phyloP scores from a whole-genome alignment of 306 rosid species.

The Spatholobus suberectus region DNA sequence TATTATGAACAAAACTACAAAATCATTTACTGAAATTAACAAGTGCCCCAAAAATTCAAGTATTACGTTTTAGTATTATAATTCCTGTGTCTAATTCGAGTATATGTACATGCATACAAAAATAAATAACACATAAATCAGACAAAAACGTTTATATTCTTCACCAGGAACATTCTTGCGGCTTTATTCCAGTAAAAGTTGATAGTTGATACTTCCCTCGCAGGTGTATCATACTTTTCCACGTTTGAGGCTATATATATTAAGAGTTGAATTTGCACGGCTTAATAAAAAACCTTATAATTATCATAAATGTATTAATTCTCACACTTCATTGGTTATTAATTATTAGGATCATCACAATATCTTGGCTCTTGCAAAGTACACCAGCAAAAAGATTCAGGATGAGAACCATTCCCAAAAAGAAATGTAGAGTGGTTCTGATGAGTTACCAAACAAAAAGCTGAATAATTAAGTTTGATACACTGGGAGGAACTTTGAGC shows the following conservation, averaged over 20 bases:
- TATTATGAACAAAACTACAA: background rate
- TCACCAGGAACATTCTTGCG: too few species aligned
- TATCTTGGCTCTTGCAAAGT: too few species aligned
- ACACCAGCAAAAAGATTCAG: too few species aligned
- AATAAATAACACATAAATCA: too few species aligned
- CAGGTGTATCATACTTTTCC: conserved; percentile 8
- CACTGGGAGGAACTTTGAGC: conserved; percentile 73
- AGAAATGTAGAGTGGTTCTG: background rate
- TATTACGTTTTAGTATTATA: background rate
- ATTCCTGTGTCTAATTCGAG: background rate
- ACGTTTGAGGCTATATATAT: too few species aligned
- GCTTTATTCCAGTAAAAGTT: too few species aligned
- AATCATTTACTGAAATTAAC: background rate
- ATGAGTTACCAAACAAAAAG: conserved; percentile 72
- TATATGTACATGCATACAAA: background rate
- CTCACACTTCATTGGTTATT: too few species aligned
- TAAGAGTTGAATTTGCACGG: background rate
- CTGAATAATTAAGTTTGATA: conserved; percentile 72
- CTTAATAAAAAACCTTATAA: conserved; percentile 31
- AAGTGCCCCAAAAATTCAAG: background rate
- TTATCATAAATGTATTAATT: background rate
- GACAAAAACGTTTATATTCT: too few species aligned
- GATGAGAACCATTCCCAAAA: background rate
- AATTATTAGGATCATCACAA: conserved; percentile 24
- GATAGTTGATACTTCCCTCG: background rate